These are phyloP conservation scores for Aurantiochytrium sp. DNA, from an alignment of 108 stramenopile species.

Conservation along the genomic window DNA sequence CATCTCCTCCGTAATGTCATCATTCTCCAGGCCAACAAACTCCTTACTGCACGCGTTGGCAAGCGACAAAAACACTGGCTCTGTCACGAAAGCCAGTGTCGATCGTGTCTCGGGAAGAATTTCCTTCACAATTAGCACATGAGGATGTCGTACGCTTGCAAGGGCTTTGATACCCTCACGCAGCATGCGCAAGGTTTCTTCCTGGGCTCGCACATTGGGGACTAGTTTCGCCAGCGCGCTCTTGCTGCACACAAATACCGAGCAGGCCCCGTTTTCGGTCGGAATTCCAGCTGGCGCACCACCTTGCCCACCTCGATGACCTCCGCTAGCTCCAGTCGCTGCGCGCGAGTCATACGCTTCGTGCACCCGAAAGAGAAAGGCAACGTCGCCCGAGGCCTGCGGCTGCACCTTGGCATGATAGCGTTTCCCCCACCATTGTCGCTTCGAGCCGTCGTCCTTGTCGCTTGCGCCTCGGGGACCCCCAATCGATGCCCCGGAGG, in stretches of 20 bases:
- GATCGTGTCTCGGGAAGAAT: not conserved
- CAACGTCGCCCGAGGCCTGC: not conserved
- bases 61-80: not conserved
- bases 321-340: not conserved
- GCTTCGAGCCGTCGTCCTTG: not conserved
- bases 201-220: not conserved
- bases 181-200: not conserved
- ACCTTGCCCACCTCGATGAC: too few species aligned
- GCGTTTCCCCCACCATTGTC: not conserved
- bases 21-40: not conserved
- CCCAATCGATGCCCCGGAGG: too few species aligned
- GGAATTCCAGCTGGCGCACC: too few species aligned
- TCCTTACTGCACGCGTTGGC: not conserved
- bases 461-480: not conserved
- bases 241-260: not conserved
- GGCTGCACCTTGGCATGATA: not conserved
- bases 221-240: not conserved
- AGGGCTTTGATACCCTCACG: not conserved
- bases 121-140: not conserved
- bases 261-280: not conserved
- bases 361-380: not conserved
- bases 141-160: not conserved
- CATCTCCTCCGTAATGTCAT: not conserved
- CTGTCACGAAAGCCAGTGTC: not conserved
- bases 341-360: not conserved